Evolutionary conservation across 768 basidiomycete genomes (phyloP), one percentile per base, ranked within the genome.

Genomic region (Boletus subcaerulescens): DNA sequence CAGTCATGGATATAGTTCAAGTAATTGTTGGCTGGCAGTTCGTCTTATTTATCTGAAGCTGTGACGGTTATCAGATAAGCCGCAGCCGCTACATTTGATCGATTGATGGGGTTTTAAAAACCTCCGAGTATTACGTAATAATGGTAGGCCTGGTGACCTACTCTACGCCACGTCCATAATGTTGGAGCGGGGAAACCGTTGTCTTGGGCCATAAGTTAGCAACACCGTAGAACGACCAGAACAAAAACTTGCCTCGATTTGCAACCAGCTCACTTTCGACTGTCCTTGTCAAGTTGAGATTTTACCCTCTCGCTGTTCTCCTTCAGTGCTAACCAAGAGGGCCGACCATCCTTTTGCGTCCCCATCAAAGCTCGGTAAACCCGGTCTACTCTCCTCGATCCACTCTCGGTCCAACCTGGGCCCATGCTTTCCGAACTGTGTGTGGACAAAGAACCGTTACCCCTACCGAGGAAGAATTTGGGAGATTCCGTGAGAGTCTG

Each of bases 311-410:
- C 17, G 35, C 48, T 57, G 39, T 68, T 71, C 48, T 71, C 71
- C 45, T 66, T 70, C 52, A 71, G 45, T 11, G 66, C 67, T 41
- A 65, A 38, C 70, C 70, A 71, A 45, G 66, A 73, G 35, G 70
- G 71, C 20, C 57, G 62, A 31, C 71, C 69, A n/a, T 71, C 61
- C 39, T 15, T 62, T 38, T 64, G 60, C 3, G 61, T 65, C 5
- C 70, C 71, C 60, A 73, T 64, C 54, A 71, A 49, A 32, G 57
- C 58, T 20, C 57, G 64, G 39, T 61, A 52, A 18, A 71, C 58
- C 45, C 55, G 68, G 42, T 65, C 64, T 14, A 60, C 33, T 48
- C 70, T 68, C 58, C 24, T 63, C 17, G 61, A 50, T 56, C 52
- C 61, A 45, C 60, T 69, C 50, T 70, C 68, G 3, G 46, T 67